Evolutionary conservation across 1,139 yeast species (phyloP).

Genomic region (Scheffersomyces parashehatae): DNA sequence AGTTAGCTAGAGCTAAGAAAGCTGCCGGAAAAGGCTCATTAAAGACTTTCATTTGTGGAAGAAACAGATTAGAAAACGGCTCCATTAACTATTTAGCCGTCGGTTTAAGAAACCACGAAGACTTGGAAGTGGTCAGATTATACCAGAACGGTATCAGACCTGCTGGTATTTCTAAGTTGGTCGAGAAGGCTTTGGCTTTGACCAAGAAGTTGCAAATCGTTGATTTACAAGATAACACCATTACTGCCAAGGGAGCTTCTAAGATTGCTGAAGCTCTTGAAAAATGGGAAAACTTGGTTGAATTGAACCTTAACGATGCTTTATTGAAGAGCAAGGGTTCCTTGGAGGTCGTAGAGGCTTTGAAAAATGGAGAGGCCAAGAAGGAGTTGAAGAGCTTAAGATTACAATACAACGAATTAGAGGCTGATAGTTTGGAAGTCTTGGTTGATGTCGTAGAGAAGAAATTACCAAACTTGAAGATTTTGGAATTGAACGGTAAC

Average conservation of each 20-base stretch:
- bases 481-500: constrained; percentile 88
- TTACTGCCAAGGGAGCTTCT: constrained; percentile 73
- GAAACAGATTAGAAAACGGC: constrained; percentile 95
- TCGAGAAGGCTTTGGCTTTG: constrained; percentile 67
- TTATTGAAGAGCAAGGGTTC: constrained; percentile 80
- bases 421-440: constrained; percentile 58
- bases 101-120: constrained; percentile 73
- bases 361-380: constrained; percentile 37
- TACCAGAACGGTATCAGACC: constrained; percentile 98
- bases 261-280: constrained; percentile 63
- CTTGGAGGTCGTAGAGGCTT: constrained; percentile 48
- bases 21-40: constrained; percentile 45
- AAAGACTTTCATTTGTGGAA: constrained; percentile 90
- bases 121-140: constrained; percentile 71
- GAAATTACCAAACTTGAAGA: constrained; percentile 61
- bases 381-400: constrained; percentile 55
- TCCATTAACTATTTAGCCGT: constrained; percentile 77
- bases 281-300: constrained; percentile 52
- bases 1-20: constrained; percentile 66
- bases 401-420: constrained; percentile 89
- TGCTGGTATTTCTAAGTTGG: constrained; percentile 76
- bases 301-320: constrained; percentile 87
- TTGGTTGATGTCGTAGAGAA: constrained; percentile 53
- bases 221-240: constrained; percentile 93
- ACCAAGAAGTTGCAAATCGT: constrained; percentile 64